Evolutionary conservation across 495 filamentous ascomycete genomes (phyloP), one percentile per base, ranked within the genome.

Genomic region (Neurospora sp.): DNA sequence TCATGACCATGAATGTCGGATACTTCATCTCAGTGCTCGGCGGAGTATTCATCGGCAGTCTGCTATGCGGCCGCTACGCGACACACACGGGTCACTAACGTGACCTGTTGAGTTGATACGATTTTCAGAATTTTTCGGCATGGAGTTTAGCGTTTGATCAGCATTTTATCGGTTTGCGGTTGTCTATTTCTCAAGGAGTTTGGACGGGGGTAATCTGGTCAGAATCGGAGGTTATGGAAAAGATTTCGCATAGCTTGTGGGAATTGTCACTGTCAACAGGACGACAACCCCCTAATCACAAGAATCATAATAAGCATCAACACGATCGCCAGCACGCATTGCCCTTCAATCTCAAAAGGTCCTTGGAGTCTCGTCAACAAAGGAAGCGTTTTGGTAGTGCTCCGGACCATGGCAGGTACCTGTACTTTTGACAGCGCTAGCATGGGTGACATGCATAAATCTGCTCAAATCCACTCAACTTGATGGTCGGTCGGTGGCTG

Each of bases 1-100:
- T 97, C 77, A 98, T 98, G 95, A 96, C 94, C 4, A 88, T 95
- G 89, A 98, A 98, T 77, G 88, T 98, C 62, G 95, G 95, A n/a
- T 98, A 97, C 78, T 98, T 97, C 83, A 82, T 94, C 37, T 94
- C 94, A 2, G 88, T 97, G 1, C 88, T 98, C 31, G 92, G 83
- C 7, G 95, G 95, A 7, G 87, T 89, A 2, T 97, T 97, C 79
- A 77, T 96, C 5, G 95, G 95, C 16, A 95, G 95, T 81, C 82
- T 98, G 42, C 87, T 88, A 0, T 85, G 94, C 69, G 94, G 94
- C 14, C 85, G 94, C 74, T 94, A 90, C 76, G 80, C 81, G 48
- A 78, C 66, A 75, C 70, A 73, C 9, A 70, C 72, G 16, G 79
- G 81, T 3, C 83, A 87, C 75, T 86, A 82, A 70, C 14, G 16